Percentiles rank a stretch among this genome's conserved stretches.
These are phyloP conservation scores for Trematosphaeria pertusa DNA, from an alignment of 2,329 filamentous ascomycete genomes.

Conservation along the genomic window DNA sequence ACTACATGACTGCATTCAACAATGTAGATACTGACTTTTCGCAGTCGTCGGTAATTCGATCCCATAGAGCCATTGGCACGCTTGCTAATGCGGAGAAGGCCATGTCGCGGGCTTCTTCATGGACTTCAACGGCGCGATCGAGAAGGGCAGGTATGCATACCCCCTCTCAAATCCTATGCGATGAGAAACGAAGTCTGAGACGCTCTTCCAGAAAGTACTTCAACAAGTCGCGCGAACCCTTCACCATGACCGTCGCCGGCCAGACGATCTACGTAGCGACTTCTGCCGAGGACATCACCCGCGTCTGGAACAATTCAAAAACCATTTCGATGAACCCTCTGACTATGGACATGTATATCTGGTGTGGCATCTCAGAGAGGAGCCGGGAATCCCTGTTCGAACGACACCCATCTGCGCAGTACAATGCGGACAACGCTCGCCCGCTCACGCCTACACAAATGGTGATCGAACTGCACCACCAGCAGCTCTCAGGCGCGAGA, in stretches of 20 bases:
- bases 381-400: slow-evolving; percentile 10
- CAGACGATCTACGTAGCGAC: slow-evolving; percentile 17
- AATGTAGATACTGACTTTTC: background rate
- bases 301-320: slow-evolving; percentile 13
- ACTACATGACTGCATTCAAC: background rate
- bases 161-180: too few relatives aligned
- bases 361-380: slow-evolving; percentile 7
- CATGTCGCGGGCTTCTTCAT: slow-evolving; percentile 15
- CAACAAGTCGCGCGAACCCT: slow-evolving; percentile 11
- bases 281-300: slow-evolving; percentile 9
- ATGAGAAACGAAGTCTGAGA: too few relatives aligned
- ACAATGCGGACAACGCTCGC: slow-evolving; percentile 5
- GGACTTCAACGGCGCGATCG: slow-evolving; percentile 16
- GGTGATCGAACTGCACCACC: slow-evolving; percentile 18
- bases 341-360: slow-evolving; percentile 13
- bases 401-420: slow-evolving; percentile 3
- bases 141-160: slow-evolving; percentile 12
- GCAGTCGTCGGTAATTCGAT: slow-evolving; percentile 4
- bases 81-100: slow-evolving; percentile 3
- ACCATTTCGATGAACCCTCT: slow-evolving; percentile 16
- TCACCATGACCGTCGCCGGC: slow-evolving; percentile 12
- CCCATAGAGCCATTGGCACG: background rate
- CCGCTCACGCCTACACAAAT: slow-evolving; percentile 13
- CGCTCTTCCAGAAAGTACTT: slow-evolving; percentile 20
- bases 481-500: slow-evolving; percentile 9